Percentiles rank a stretch among this genome's conserved stretches.
Evolutionary conservation across 768 basidiomycete genomes (phyloP).

Genomic region (Pisolithus marmoratus): DNA sequence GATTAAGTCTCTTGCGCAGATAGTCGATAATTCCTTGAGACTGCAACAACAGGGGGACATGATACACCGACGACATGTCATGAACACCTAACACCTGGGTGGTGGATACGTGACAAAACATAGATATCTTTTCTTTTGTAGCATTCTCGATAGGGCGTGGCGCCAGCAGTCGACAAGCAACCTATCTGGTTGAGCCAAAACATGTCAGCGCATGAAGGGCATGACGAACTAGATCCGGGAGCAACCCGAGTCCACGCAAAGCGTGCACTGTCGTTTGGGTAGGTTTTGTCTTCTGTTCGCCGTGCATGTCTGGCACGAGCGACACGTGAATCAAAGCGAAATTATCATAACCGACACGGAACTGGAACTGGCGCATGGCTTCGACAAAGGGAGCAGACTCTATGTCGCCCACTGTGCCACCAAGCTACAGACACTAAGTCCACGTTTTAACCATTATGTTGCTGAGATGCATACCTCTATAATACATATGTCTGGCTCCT

Average conservation of each 20-base stretch:
- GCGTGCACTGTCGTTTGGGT: constrained; percentile 97
- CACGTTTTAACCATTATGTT: not conserved
- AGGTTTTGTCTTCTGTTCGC: constrained; percentile 98
- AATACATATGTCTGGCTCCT: constrained; percentile 94
- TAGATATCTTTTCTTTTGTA: constrained; percentile 94
- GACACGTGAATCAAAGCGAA: constrained; percentile 97
- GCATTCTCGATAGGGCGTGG: constrained; percentile 75
- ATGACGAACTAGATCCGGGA: constrained; percentile 79
- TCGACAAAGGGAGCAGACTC: constrained; percentile 98
- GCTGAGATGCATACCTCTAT: constrained; percentile 65
- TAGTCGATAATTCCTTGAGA: constrained; percentile 90
- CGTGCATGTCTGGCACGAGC: constrained; percentile 97
- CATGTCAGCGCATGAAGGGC: not conserved
- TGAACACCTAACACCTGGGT: constrained; percentile 94
- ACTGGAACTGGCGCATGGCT: constrained; percentile 99
- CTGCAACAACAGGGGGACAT: constrained; percentile 87
- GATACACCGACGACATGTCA: constrained; percentile 94
- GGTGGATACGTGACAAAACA: constrained; percentile 95
- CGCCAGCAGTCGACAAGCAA: constrained; percentile 85
- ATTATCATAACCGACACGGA: constrained; percentile 93
- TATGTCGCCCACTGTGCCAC: constrained; percentile 97
- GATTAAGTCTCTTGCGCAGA: constrained; percentile 75
- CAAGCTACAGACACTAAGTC: constrained; percentile 53
- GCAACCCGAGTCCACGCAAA: constrained; percentile 83
- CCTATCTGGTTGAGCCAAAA: constrained; percentile 39